Evolutionary conservation across 768 basidiomycete species (phyloP), one percentile per base, ranked within the genome.

Genomic region (Chlorophyllum brunneum): DNA sequence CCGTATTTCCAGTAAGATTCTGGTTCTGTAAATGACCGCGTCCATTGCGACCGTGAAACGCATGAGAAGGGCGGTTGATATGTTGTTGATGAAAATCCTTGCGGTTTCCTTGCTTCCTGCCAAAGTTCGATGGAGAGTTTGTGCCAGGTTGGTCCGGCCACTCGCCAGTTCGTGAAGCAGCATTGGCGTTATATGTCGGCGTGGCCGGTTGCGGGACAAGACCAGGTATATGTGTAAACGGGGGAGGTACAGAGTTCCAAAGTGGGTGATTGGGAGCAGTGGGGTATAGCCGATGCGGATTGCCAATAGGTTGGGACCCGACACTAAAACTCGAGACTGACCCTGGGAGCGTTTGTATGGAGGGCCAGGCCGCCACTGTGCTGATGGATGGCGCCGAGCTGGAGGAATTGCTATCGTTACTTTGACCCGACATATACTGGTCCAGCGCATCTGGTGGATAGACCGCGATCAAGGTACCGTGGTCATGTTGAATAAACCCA

Each of bases 401-500:
- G 9, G 69, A 55, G 9, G 59, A 56, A 11, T 48, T 51, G 23
- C 71, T 72, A 52, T 65, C 27, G 23, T 16, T 37, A 29, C 29
- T 30, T 16, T 53, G 51, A 30, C 36, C 37, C 20, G 82, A 63
- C 80, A 88, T 82, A 58, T 88, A 88, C 48, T 81, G 79, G 56
- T 85, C 79, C 23, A 88, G 73, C 1, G 81, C 85, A 40, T 88
- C 86, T 2, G 81, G 81, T 22, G 77, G 78, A 61, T 89, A 88
- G 27, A 87, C 76, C 20, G 87, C 78, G 36, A 87, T 78, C 24
- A 88, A 71, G n/a, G 80, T 80, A 4, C 87, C 85, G 45, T 85
- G 82, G 50, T 86, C 83, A 49, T 82, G 81, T 55, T 87, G 85
- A 48, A 86, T 79, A 60, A 88, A 89, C 1, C 85, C 83, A 0